Base-by-base conservation (phyloP, 2,329 filamentous ascomycete species). In the Apiospora aurea region DNA sequence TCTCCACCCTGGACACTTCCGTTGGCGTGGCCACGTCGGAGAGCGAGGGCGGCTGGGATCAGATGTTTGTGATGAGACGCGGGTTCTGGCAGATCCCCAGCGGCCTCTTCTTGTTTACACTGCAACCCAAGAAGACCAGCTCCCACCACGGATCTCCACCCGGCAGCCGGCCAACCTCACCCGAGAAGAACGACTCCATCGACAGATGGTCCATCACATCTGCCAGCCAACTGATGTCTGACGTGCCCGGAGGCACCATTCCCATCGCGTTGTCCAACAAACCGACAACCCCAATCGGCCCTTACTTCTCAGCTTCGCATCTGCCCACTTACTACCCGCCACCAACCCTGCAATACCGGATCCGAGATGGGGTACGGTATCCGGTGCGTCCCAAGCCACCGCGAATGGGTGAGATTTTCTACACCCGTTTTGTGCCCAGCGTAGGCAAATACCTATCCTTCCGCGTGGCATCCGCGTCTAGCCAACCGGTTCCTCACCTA, bases 31-130 rank as follows among this genome's bases (percentile, higher is more conserved):
- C 89, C 49, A 81, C 89, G 61, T 88, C 92, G 69, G 89, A 90
- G 67, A 86, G 87, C 47, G 86, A 88, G 13, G 88, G 91, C 57
- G 90, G 88, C 70, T 97, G 94, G 93, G 86, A 87, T 41, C 85
- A 89, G 69, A 95, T 97, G 92, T 98, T 96, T 80, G 92, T 95
- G 57, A 93, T 92, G 72, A 89, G 91, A 53, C 88, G 89, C 73
- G 91, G 91, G 77, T 99, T 98, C 82, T 99, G 96, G 96, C 96
- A 98, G 83, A 87, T 96, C 3, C 94, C 97, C 57, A 90, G 93
- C 0, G 89, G 94, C 7, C 87, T 97, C 69, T 98, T 97, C 79
- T 89, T 98, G 67, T 97, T 97, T 83, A 94, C 93, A 0, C 86
- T 96, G 41, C 90, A 92, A 67, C 94, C 93, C 0, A 85, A 83